Percentiles rank a stretch among this genome's conserved stretches.
Evolutionary conservation across 306 rosid species (phyloP).

Genomic region (Cucumis sativus): Cucumber_9930_V3 NC_026660.2:24746001-24746500

Average conservation of each 20-base stretch:
- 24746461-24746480: slow-evolving; percentile 69
- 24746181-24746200: slow-evolving; percentile 91
- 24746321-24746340: slow-evolving; percentile 11
- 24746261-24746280: slow-evolving; percentile 17
- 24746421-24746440: slow-evolving; percentile 55
- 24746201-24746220: slow-evolving; percentile 20
- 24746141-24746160: slow-evolving; percentile 17
- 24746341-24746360: slow-evolving; percentile 16
- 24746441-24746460: slow-evolving; percentile 53
- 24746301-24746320: slow-evolving; percentile 3
- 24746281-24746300: slow-evolving; percentile 27
- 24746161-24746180: slow-evolving; percentile 43
- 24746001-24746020: slow-evolving; percentile 75
- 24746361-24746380: slow-evolving; percentile 58
- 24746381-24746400: slow-evolving; percentile 51
- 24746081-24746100: slow-evolving; percentile 72
- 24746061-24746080: slow-evolving; percentile 64
- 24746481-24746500: slow-evolving; percentile 42
- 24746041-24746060: slow-evolving; percentile 49
- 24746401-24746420: slow-evolving; percentile 34
- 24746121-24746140: slow-evolving; percentile 19
- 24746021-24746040: slow-evolving; percentile 58
- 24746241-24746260: slow-evolving; percentile 23
- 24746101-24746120: slow-evolving; percentile 66
- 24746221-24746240: slow-evolving; percentile 26